phyloP scores from a whole-genome alignment of 1,139 yeast species.

The Groenewaldozyma auringiensis region DNA sequence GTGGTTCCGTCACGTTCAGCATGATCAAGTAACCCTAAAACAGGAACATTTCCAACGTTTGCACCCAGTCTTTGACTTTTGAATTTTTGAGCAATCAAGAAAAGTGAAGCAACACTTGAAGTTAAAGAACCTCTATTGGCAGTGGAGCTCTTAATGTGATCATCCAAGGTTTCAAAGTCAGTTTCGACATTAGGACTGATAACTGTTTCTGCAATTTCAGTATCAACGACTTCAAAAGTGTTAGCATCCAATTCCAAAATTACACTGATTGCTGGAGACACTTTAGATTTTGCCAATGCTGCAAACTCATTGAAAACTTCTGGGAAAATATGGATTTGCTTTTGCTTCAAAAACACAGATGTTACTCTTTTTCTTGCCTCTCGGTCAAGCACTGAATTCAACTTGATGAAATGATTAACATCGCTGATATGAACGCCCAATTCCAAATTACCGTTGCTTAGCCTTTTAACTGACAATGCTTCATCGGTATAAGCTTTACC shows the following conservation, averaged over 20 bases:
- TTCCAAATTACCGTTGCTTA: conserved; percentile 54
- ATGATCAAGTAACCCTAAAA: conserved; percentile 64
- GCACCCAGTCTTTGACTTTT: conserved; percentile 50
- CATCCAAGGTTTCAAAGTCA: conserved; percentile 18
- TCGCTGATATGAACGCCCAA: conserved; percentile 77
- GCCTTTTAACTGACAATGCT: conserved; percentile 66
- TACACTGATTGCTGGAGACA: conserved; percentile 67
- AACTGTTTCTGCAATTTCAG: conserved; percentile 69
- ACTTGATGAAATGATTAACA: conserved; percentile 59
- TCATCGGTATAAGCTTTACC: conserved; percentile 65
- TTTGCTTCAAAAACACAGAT: conserved; percentile 86
- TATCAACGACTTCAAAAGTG: conserved; percentile 65
- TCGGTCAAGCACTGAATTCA: conserved; percentile 72
- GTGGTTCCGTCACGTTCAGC: conserved; percentile 79
- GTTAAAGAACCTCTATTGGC: conserved; percentile 1
- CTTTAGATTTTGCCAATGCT: conserved; percentile 55
- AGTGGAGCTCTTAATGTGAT: neutral
- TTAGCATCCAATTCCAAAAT: conserved; percentile 73
- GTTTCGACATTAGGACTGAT: conserved; percentile 45
- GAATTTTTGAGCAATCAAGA: conserved; percentile 64
- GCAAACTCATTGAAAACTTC: conserved; percentile 49
- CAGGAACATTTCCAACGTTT: conserved; percentile 37
- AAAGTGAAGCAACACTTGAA: conserved; percentile 46
- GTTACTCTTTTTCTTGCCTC: conserved; percentile 88
- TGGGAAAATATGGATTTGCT: conserved; percentile 62